Conservation (phyloP, 805 yeast genomes). For the Sugiyamaella americana region DNA sequence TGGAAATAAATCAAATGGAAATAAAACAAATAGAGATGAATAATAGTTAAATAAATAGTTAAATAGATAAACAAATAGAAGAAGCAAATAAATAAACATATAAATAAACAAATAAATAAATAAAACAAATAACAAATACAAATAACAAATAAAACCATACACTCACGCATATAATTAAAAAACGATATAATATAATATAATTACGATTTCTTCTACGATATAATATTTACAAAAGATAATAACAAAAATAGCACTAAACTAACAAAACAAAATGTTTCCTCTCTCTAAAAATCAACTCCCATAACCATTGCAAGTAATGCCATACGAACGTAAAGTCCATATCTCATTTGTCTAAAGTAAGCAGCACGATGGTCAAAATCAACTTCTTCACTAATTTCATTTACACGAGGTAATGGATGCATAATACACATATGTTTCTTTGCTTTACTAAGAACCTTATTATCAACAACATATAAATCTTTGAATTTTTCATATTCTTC, state of each 20-base stretch:
- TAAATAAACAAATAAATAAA: slow-evolving; percentile 3
- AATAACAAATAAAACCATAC: slow-evolving; percentile 3
- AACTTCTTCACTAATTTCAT: slow-evolving; percentile 95
- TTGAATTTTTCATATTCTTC: slow-evolving; percentile 80
- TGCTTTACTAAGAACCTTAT: slow-evolving; percentile 82
- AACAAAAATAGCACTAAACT: background rate
- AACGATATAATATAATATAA: slow-evolving; percentile 15
- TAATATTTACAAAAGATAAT: slow-evolving; percentile 2
- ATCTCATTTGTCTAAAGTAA: slow-evolving; percentile 98
- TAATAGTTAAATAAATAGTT: too few species aligned
- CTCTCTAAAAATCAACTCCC: slow-evolving; percentile 73
- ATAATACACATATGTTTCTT: slow-evolving; percentile 97
- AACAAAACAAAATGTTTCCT: background rate
- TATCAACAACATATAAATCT: slow-evolving; percentile 88
- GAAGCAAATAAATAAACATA: background rate
- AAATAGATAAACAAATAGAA: too few species aligned
- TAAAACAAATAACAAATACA: slow-evolving; percentile 6
- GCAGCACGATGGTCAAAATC: slow-evolving; percentile 99
- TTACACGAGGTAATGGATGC: slow-evolving; percentile 98
- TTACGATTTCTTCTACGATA: background rate
- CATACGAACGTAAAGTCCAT: slow-evolving; percentile 97
- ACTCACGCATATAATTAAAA: slow-evolving; percentile 14
- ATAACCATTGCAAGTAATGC: slow-evolving; percentile 96
- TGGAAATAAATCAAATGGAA: background rate
- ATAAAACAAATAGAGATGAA: too few species aligned